Conservation (phyloP, 2,329 filamentous ascomycete species). For the Ophiocordyceps robertsii region DNA sequence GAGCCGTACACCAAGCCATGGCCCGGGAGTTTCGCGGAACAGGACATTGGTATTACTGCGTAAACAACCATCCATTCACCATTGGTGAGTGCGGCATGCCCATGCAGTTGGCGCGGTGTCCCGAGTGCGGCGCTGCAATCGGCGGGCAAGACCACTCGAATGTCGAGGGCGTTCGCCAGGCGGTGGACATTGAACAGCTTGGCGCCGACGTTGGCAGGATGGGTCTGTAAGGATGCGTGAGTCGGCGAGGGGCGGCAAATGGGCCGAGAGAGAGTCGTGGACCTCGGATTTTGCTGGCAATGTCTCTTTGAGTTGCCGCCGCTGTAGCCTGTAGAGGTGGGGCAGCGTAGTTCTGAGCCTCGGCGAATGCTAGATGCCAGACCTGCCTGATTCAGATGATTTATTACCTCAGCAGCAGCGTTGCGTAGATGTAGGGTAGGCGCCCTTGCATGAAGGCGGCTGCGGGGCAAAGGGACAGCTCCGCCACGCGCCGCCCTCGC, state of each 20-base stretch:
- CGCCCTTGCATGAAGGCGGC: too few relatives aligned
- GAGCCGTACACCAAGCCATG: slow-evolving; percentile 38
- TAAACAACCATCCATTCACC: slow-evolving; percentile 45
- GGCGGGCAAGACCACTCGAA: slow-evolving; percentile 39
- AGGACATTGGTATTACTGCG: slow-evolving; percentile 50
- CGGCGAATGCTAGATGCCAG: too few relatives aligned
- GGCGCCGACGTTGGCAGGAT: not conserved
- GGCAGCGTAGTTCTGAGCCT: too few relatives aligned
- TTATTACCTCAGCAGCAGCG: too few relatives aligned
- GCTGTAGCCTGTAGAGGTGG: too few relatives aligned
- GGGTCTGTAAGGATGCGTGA: not conserved
- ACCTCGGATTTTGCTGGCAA: too few relatives aligned
- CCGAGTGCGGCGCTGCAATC: slow-evolving; percentile 44
- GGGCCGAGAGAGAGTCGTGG: too few relatives aligned
- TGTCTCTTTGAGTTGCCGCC: too few relatives aligned
- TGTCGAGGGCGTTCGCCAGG: slow-evolving; percentile 36
- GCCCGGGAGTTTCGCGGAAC: slow-evolving; percentile 31
- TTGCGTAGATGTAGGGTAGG: too few relatives aligned
- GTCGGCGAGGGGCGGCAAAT: too few relatives aligned
- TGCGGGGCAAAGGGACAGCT: not conserved
- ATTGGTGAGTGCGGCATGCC: slow-evolving; percentile 55
- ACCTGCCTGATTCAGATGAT: too few relatives aligned
- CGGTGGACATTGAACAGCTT: slow-evolving; percentile 11
- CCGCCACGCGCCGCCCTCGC: not conserved
- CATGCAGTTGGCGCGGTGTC: slow-evolving; percentile 46